Percentiles rank a stretch among this genome's conserved stretches.
Conservation (phyloP, 805 yeast species). For the Metschnikowia bowlesiae region DNA sequence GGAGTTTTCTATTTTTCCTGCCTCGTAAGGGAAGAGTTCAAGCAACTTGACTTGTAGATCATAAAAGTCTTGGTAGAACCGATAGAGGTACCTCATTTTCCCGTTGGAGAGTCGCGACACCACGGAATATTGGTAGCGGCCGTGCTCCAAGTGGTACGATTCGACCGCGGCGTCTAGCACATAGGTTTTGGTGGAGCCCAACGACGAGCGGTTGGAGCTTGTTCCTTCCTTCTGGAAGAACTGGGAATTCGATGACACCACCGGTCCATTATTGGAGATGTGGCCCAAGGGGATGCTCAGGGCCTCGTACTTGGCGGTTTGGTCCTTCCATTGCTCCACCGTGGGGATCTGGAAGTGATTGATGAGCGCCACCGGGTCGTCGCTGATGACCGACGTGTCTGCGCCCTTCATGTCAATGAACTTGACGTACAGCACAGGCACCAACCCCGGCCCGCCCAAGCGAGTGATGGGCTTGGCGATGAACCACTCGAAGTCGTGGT, state of each 20-base stretch:
- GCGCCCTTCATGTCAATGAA: slow-evolving; percentile 65
- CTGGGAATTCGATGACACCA: slow-evolving; percentile 34
- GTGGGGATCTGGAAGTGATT: slow-evolving; percentile 72
- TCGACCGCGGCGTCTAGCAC: slow-evolving; percentile 72
- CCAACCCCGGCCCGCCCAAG: slow-evolving; percentile 94
- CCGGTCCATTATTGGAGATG: slow-evolving; percentile 28
- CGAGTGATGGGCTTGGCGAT: slow-evolving; percentile 95
- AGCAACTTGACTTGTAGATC: slow-evolving; percentile 83
- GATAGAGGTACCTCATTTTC: slow-evolving; percentile 63
- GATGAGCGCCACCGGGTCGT: slow-evolving; percentile 51
- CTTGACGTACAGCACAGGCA: slow-evolving; percentile 87
- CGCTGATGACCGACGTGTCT: slow-evolving; percentile 31
- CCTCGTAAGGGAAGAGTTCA: slow-evolving; percentile 85
- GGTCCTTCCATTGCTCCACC: slow-evolving; percentile 92
- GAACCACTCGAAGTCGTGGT: slow-evolving; percentile 95
- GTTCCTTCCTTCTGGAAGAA: slow-evolving; percentile 26
- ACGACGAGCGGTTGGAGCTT: slow-evolving; percentile 28
- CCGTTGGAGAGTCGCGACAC: slow-evolving; percentile 66
- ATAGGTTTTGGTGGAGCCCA: slow-evolving; percentile 28
- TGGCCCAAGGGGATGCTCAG: slow-evolving; percentile 71
- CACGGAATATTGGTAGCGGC: slow-evolving; percentile 84
- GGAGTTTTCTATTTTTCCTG: slow-evolving; percentile 76
- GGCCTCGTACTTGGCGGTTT: slow-evolving; percentile 89
- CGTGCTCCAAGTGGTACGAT: slow-evolving; percentile 73
- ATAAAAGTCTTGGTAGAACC: slow-evolving; percentile 94